Percentiles rank a stretch among this genome's conserved stretches.
Evolutionary conservation across 495 filamentous ascomycete species (phyloP).

Genomic region (Daldinia vernicosa): DNA sequence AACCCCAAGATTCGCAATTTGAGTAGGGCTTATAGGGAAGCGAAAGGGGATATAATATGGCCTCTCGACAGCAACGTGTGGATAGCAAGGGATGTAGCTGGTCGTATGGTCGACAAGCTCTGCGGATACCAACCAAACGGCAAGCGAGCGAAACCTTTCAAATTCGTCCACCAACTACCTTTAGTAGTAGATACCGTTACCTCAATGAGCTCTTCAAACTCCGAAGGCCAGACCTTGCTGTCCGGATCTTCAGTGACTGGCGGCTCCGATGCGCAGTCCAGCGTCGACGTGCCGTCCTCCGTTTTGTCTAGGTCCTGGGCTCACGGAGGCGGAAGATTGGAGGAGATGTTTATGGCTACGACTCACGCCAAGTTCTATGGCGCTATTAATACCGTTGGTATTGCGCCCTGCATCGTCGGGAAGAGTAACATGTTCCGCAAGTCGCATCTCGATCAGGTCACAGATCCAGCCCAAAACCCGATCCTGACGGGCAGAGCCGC

Average conservation of each 20-base stretch:
- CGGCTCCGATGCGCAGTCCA: constrained; percentile 33
- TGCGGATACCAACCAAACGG: constrained; percentile 67
- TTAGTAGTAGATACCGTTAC: constrained; percentile 78
- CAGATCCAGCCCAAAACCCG: constrained; percentile 60
- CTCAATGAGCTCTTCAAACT: constrained; percentile 42
- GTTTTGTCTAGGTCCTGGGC: constrained; percentile 45
- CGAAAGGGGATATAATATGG: constrained; percentile 92
- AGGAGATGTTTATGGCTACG: constrained; percentile 93
- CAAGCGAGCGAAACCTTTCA: constrained; percentile 68
- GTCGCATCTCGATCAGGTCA: constrained; percentile 85
- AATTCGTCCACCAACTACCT: constrained; percentile 95
- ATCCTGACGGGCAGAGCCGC: constrained; percentile 55
- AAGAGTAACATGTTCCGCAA: constrained; percentile 99
- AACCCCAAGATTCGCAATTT: constrained; percentile 99
- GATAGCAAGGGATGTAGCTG: constrained; percentile 80
- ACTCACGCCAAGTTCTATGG: constrained; percentile 98
- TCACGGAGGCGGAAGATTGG: constrained; percentile 79
- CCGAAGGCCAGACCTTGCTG: constrained; percentile 57
- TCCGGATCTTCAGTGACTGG: constrained; percentile 45
- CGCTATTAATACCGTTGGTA: constrained; percentile 90
- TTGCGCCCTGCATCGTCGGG: constrained; percentile 94
- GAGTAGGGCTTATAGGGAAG: constrained; percentile 94
- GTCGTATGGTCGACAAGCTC: constrained; percentile 86
- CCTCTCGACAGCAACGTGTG: constrained; percentile 97
- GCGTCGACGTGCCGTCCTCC: constrained; percentile 39